A percentile compares a stretch with the other conserved stretches of the same genome.
Conservation (phyloP, 1,284 basidiomycete species). For the Rhizoctonia solani region DNA sequence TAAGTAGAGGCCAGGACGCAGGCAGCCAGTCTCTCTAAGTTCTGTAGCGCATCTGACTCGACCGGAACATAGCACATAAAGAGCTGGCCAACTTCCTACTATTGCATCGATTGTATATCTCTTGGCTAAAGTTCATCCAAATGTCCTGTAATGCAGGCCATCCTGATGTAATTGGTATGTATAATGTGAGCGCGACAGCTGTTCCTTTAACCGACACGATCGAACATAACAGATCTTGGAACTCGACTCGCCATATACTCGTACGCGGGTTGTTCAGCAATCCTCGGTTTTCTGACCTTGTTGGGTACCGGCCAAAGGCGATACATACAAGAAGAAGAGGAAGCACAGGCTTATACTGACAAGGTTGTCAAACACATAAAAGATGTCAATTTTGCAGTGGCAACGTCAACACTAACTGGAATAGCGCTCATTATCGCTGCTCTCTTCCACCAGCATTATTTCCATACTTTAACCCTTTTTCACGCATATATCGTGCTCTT, state of each 20-base stretch:
- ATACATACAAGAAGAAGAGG: background rate
- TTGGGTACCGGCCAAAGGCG: background rate
- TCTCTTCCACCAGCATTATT: background rate
- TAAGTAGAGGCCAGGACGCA: no score
- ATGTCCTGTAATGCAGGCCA: background rate
- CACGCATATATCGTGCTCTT: constrained; percentile 24
- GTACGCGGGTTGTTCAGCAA: constrained; percentile 9
- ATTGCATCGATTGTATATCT: background rate
- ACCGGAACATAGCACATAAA: no score
- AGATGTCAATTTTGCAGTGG: constrained; percentile 19
- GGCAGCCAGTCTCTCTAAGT: no score
- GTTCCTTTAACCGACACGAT: no score
- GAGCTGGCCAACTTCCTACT: no score
- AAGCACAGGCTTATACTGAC: background rate
- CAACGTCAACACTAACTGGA: constrained; percentile 11
- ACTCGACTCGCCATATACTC: constrained; percentile 20
- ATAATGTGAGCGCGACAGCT: background rate
- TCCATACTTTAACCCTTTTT: constrained; percentile 11
- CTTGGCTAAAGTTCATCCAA: background rate
- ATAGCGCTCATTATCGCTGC: constrained; percentile 14
- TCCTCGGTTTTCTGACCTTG: constrained; percentile 9
- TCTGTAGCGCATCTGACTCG: no score
- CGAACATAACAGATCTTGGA: background rate
- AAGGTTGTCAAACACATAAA: constrained; percentile 9
- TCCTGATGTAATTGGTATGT: constrained; percentile 17